Evolutionary conservation across 1,284 basidiomycete genomes (phyloP), one percentile per base, ranked within the genome.

Genomic region (Ceraceosorus guamensis): DNA sequence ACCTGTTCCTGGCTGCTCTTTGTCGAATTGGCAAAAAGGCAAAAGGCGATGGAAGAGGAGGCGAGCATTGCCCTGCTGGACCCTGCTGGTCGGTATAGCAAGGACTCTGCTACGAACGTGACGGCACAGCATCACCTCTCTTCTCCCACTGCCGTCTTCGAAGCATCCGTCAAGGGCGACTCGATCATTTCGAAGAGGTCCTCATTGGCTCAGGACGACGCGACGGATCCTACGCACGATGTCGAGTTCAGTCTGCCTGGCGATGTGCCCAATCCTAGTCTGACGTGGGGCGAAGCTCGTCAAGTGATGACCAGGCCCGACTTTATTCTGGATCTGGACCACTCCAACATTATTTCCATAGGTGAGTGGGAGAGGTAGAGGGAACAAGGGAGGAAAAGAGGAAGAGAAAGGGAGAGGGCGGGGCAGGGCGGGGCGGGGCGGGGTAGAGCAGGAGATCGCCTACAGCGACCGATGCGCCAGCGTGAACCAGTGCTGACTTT

Each of bases 1-100:
- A 72, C 70, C 4, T 72, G 70, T 58, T 68, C 66, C 53, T 72
- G 70, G 70, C 59, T 72, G 24, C 60, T 72, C 35, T 72, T 72
- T 47, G 48, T 46, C 46, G 70, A 71, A 54, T 53, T 72, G 5
- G 54, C 63, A 5, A 59, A 61, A 43, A 61, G 65, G 53, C 70
- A 72, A n/a, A 58, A 65, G 45, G 65, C 60, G 47, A 53, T 72
- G 43, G 70, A 70, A 53, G 61, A 63, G 11, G 33, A 65, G 53
- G 37, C 37, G 8, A 8, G 8, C 37, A 41, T 41, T 41, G 6
- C 34, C 6, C 30, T 30, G 6, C 24, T 30, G n/a, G 47, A n/a
- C 18, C 44, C 6, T 18, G 18, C 18, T 6, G 44, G 44, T 4
- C 6, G 30, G 44, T 46, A 46, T 30, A 46, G n/a, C n/a, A n/a